These are phyloP conservation scores for Spirogloea muscicola DNA, from an alignment of 139 green algal genomes.

Conservation along the genomic window DNA sequence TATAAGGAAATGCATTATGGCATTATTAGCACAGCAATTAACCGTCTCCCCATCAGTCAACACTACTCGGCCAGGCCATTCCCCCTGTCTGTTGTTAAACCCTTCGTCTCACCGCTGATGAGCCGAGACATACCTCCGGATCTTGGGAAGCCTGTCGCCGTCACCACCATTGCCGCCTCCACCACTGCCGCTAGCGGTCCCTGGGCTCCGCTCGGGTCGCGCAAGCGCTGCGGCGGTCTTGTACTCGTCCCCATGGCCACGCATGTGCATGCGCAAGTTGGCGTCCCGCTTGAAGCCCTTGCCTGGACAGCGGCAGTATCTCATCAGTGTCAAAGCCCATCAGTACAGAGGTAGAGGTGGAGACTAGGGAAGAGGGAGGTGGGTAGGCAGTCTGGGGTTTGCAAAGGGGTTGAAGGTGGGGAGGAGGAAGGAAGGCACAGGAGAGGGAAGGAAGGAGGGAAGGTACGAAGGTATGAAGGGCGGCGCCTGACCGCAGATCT, in stretches of 20 bases:
- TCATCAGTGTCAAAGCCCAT: too few relatives aligned
- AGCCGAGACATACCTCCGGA: too few relatives aligned
- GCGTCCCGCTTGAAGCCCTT: slow-evolving; percentile 25
- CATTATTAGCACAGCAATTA: too few relatives aligned
- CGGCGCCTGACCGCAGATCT: neutral
- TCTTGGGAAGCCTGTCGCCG: too few relatives aligned
- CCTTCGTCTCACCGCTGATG: too few relatives aligned
- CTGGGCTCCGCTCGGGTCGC: neutral
- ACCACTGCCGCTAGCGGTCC: too few relatives aligned
- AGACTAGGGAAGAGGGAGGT: neutral
- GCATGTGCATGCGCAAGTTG: slow-evolving; percentile 31
- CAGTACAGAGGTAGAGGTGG: too few relatives aligned
- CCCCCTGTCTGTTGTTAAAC: too few relatives aligned
- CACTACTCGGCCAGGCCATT: too few relatives aligned
- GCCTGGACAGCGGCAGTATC: neutral
- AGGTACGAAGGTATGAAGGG: neutral
- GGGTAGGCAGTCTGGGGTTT: neutral
- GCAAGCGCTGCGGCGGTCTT: slow-evolving; percentile 10
- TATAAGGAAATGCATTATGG: too few relatives aligned
- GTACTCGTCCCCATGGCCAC: slow-evolving; percentile 12
- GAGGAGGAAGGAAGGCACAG: neutral
- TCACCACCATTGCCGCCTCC: too few relatives aligned
- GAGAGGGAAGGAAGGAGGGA: neutral
- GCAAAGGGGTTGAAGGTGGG: neutral
- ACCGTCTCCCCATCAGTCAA: too few relatives aligned